A percentile compares a stretch with the other conserved stretches of the same genome.
phyloP scores from a whole-genome alignment of 2,329 filamentous ascomycete genomes.

The Hypoxylon sp. region DNA sequence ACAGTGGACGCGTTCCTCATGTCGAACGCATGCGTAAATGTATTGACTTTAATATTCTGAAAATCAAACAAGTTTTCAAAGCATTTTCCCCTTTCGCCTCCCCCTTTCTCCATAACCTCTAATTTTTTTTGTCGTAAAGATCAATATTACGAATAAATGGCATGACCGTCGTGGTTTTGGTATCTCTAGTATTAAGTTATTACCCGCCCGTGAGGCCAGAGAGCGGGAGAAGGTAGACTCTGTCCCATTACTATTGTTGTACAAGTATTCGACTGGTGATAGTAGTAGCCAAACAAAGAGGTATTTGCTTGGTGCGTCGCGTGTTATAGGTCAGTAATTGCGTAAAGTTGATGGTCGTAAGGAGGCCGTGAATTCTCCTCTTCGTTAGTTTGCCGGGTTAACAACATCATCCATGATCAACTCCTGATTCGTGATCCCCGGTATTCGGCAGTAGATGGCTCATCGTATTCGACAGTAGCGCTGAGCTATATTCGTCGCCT shows the following conservation, averaged over 20 bases:
- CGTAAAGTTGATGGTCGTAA: conserved; percentile 32
- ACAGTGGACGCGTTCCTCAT: conserved; percentile 42
- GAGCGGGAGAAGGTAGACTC: conserved; percentile 37
- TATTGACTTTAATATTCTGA: conserved; percentile 48
- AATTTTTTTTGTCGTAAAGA: conserved; percentile 48
- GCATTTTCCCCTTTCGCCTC: conserved; percentile 26
- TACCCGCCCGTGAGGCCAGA: conserved; percentile 37
- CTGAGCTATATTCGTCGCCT: conserved; percentile 17
- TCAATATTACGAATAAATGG: conserved; percentile 43
- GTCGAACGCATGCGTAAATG: conserved; percentile 46
- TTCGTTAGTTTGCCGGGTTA: conserved; percentile 23
- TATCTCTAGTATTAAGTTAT: conserved; percentile 49
- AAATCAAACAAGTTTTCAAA: conserved; percentile 37
- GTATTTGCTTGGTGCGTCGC: conserved; percentile 41
- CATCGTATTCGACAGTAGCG: conserved; percentile 11
- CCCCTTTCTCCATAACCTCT: conserved; percentile 45
- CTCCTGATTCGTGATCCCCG: conserved; percentile 15
- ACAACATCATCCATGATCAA: conserved; percentile 24
- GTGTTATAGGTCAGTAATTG: conserved; percentile 31
- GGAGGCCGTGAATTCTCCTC: conserved; percentile 16
- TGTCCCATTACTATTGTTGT: conserved; percentile 48
- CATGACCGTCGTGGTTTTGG: conserved; percentile 48
- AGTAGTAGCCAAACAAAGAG: conserved; percentile 37
- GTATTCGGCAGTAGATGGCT: conserved; percentile 16
- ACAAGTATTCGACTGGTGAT: conserved; percentile 42